Evolutionary conservation across 2,329 filamentous ascomycete species (phyloP).

Genomic region (Hysterium pulicare): DNA sequence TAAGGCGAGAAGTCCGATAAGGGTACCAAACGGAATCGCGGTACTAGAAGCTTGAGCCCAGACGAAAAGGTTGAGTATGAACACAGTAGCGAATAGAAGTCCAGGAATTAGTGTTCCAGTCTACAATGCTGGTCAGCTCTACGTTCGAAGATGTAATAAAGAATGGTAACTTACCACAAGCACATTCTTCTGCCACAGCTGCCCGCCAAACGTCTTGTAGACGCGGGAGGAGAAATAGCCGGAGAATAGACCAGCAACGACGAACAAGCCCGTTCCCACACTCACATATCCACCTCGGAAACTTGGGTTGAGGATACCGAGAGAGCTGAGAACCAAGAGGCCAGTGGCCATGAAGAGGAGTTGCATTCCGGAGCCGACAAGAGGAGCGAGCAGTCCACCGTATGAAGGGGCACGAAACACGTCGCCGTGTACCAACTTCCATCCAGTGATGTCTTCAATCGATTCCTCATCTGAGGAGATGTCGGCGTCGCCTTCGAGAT

Average conservation of each 20-base stretch:
- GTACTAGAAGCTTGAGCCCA: slow-evolving; percentile 89
- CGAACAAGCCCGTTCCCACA: slow-evolving; percentile 76
- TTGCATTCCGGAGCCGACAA: slow-evolving; percentile 84
- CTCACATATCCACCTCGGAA: slow-evolving; percentile 89
- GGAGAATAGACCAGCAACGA: slow-evolving; percentile 79
- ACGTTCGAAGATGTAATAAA: background rate
- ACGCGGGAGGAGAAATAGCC: slow-evolving; percentile 83
- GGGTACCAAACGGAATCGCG: slow-evolving; percentile 76
- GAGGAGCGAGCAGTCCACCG: slow-evolving; percentile 71
- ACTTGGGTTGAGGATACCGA: slow-evolving; percentile 79
- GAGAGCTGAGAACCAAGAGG: slow-evolving; percentile 66
- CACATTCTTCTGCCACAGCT: slow-evolving; percentile 71
- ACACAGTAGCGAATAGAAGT: slow-evolving; percentile 68
- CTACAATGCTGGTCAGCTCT: slow-evolving; percentile 44
- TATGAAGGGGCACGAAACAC: slow-evolving; percentile 73
- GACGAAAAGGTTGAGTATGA: slow-evolving; percentile 82
- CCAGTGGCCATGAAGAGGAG: slow-evolving; percentile 77
- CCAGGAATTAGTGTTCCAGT: slow-evolving; percentile 79
- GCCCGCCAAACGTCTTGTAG: slow-evolving; percentile 78
- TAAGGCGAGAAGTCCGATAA: slow-evolving; percentile 67
- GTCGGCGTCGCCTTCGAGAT: slow-evolving; percentile 55
- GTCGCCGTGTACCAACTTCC: slow-evolving; percentile 86
- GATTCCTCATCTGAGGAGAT: slow-evolving; percentile 66
- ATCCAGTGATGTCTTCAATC: slow-evolving; percentile 77
- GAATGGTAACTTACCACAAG: slow-evolving; percentile 37